Evolutionary conservation across 1,284 basidiomycete species (phyloP), one percentile per base, ranked within the genome.

Genomic region (Malassezia furfur): DNA sequence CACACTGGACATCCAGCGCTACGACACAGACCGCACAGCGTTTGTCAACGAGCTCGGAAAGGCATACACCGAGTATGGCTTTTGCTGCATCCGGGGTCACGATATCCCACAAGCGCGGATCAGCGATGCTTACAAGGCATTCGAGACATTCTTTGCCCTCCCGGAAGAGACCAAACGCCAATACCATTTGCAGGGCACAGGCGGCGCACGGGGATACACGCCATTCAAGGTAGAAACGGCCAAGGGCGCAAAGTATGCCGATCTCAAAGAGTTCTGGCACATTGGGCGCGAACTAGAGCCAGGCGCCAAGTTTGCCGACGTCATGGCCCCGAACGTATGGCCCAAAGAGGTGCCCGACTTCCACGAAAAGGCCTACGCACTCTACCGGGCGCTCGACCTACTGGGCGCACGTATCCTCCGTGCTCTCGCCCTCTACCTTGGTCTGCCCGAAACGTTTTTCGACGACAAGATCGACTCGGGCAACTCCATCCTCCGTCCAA

Each of bases 181-280:
- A 22, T 52, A 52, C n/a, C 32, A 52, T 28, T 22, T 52, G n/a
- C 30, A 44, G 15, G 51, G 51, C 28, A 22, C 25, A 6, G 51
- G 51, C 3, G 51, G 51, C 25, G 51, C 51, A 6, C 51, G 51
- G 4, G 51, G 51, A 30, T 52, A 52, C 17, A 52, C 51, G 7
- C 51, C 51, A 3, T 47, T 38, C 25, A 52, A 45, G 38, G 41
- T 52, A 0, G 51, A 52, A 32, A 52, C 51, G 7, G 51, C 51
- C 5, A 46, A 47, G 17, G 44, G 44, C 9, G 36, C 45, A 5
- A 31, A 46, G 12, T 47, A 36, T 28, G 51, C 51, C n/a, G 51
- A 52, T n/a, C 31, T 52, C 14, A 52, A 52, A 32, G 51, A 52
- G 17, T 52, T 52, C 12, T 46, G 45, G 43, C 51, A 52, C 17